Percentiles rank a stretch among this genome's conserved stretches.
phyloP scores from a whole-genome alignment of 31 red algal genomes.

The Bonnemaisonia californica region DNA sequence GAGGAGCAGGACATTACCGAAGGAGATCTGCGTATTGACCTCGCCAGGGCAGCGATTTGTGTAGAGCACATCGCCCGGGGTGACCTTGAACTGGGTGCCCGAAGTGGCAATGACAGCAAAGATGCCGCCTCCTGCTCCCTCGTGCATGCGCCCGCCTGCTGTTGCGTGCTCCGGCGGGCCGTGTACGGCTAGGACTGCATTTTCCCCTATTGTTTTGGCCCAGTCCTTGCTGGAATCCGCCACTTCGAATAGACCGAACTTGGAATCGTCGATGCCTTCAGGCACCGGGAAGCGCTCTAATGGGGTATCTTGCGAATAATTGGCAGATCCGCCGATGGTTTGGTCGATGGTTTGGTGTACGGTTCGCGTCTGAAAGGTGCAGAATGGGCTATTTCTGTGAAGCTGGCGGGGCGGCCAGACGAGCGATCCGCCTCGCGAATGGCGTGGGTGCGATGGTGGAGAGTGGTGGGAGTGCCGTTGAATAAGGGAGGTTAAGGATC shows the following conservation, averaged over 20 bases:
- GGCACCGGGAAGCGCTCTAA: conserved; percentile 33
- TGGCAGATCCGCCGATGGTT: too few relatives aligned
- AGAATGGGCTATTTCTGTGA: too few relatives aligned
- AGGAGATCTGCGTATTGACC: conserved; percentile 60
- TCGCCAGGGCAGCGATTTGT: conserved; percentile 69
- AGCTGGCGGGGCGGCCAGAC: too few relatives aligned
- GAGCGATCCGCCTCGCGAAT: too few relatives aligned
- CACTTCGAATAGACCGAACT: conserved; percentile 52
- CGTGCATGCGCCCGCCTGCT: conserved; percentile 31
- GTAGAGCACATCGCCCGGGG: conserved; percentile 77
- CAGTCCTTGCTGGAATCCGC: conserved; percentile 21
- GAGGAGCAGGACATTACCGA: conserved; percentile 56
- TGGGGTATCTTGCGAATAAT: too few relatives aligned
- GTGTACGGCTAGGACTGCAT: conserved; percentile 66
- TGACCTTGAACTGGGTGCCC: conserved; percentile 87
- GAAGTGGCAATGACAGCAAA: conserved; percentile 80
- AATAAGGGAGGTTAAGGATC: too few relatives aligned
- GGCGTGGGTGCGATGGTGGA: too few relatives aligned
- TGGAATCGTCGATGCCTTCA: conserved; percentile 22
- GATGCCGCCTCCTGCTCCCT: conserved; percentile 70
- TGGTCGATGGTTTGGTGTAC: too few relatives aligned
- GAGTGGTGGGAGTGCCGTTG: too few relatives aligned
- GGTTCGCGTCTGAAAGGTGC: too few relatives aligned
- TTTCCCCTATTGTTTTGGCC: conserved; percentile 15
- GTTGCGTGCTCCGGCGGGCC: conserved; percentile 44